These are phyloP conservation scores for Inga laurina DNA, from an alignment of 306 rosid genomes.

Conservation along the genomic window DNA sequence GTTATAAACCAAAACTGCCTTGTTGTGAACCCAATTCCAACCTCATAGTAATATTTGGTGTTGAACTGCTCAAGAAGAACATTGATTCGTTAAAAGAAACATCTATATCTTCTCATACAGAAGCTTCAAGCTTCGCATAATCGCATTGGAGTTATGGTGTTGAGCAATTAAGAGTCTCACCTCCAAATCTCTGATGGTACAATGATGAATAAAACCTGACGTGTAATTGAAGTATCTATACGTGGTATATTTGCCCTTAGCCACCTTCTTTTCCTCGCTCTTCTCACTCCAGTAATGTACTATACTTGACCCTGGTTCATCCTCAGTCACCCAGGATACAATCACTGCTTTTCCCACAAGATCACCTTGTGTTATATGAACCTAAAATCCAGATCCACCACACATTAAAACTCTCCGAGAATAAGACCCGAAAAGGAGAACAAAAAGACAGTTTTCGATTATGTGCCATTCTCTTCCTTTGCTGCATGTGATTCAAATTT, in stretches of 20 bases:
- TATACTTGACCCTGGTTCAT: conserved; percentile 62
- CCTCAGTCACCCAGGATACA: conserved; percentile 81
- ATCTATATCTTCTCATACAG: background rate
- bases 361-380: conserved; percentile 95
- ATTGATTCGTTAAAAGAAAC: conserved; percentile 24
- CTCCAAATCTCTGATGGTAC: conserved; percentile 62
- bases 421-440: background rate
- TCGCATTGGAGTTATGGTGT: background rate
- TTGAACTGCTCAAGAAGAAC: conserved; percentile 52
- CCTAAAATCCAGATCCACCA: conserved; percentile 48
- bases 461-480: background rate
- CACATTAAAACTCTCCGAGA: background rate
- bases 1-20: conserved; percentile 79
- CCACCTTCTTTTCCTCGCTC: conserved; percentile 36
- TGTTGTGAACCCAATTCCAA: conserved; percentile 68
- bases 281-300: conserved; percentile 79
- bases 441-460: background rate
- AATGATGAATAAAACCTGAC: conserved; percentile 87
- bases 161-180: conserved; percentile 37
- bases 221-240: conserved; percentile 76
- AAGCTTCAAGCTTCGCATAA: background rate
- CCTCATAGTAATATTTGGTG: conserved; percentile 79
- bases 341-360: conserved; percentile 72
- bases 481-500: background rate
- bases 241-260: conserved; percentile 49